Base-by-base conservation (phyloP, 768 basidiomycete genomes). In the Tylopilus vinaceipallidus region DNA sequence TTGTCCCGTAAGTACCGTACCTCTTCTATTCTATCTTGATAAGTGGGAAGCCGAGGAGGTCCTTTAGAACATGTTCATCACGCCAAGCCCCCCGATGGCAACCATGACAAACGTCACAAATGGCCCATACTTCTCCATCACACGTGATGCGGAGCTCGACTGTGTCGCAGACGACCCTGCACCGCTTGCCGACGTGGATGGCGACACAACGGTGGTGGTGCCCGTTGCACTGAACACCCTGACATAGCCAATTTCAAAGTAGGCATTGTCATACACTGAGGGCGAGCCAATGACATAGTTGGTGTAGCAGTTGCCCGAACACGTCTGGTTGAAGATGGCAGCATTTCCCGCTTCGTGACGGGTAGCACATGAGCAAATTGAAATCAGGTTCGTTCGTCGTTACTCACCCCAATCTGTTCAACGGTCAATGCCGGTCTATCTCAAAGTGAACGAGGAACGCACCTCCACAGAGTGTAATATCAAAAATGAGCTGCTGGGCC, bases 401-500 rank as follows among this genome's bases (percentile, higher is more conserved):
- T 17, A 56, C 52, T 61, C 67, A 68, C 66, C 69, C 41, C 54
- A 70, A 38, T 65, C 79, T 66, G 24, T 45, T 16, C 13, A 37
- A 23, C 11, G 11, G 26, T 54, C 44, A 64, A 57, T 35, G 53
- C 55, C 55, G 41, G 9, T 49, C 45, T 29, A 52, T 53, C 45
- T 61, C 58, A 56, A 45, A 64, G 45, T 29, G n/a, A n/a, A 45
- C 23, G 50, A 26, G 34, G 39, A 41, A 76, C 76, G 54, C 32
- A 75, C 75, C 75, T 62, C 83, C 84, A 45, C 85, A 86, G 6
- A 86, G 75, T 1, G 87, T 86, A 49, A 89, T 89, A 60, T 86
- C 83, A 48, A 90, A 80, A 16, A 88, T 82, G 36, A 90, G 73
- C 49, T 79, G 73, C 59, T 89, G 86, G 0, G 81, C 72, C 44